Conservation (phyloP, 352 stramenopile genomes). For the Globisporangium acanthophoron region DNA sequence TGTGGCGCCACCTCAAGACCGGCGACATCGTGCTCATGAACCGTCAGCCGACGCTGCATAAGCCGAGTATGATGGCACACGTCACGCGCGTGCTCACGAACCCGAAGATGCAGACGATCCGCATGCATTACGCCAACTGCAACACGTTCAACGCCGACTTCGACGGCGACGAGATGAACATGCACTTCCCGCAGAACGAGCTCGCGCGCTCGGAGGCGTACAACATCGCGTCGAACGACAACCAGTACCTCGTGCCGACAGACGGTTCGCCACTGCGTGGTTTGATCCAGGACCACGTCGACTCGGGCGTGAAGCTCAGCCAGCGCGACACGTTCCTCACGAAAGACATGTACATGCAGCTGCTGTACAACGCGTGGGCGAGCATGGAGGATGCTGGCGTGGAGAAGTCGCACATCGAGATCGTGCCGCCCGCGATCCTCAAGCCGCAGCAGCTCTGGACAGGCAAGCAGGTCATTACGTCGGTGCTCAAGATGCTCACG, state of each 20-base stretch:
- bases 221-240: constrained; percentile 96
- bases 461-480: constrained; percentile 99
- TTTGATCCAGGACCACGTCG: constrained; percentile 99
- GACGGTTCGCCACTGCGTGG: constrained; percentile 97
- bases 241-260: constrained; percentile 98
- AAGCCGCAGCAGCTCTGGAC: constrained; percentile 98
- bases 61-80: constrained; percentile 99
- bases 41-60: constrained; percentile 99
- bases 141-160: constrained; percentile 99
- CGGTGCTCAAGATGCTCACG: constrained; percentile 93
- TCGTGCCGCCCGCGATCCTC: constrained; percentile 95
- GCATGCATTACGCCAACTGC: constrained; percentile 99
- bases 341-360: constrained; percentile 98
- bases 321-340: constrained; percentile 98
- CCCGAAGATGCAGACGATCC: constrained; percentile 98
- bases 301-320: constrained; percentile 98
- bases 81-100: constrained; percentile 95
- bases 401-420: constrained; percentile 90
- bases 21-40: constrained; percentile 99
- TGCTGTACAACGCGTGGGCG: constrained; percentile 94
- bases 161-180: constrained; percentile 99
- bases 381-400: constrained; percentile 93
- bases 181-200: constrained; percentile 99
- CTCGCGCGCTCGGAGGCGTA: constrained; percentile 96
- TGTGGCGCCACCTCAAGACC: constrained; percentile 97